phyloP scores from a whole-genome alignment of 2,329 filamentous ascomycete species.

The Phoma sp. region DNA sequence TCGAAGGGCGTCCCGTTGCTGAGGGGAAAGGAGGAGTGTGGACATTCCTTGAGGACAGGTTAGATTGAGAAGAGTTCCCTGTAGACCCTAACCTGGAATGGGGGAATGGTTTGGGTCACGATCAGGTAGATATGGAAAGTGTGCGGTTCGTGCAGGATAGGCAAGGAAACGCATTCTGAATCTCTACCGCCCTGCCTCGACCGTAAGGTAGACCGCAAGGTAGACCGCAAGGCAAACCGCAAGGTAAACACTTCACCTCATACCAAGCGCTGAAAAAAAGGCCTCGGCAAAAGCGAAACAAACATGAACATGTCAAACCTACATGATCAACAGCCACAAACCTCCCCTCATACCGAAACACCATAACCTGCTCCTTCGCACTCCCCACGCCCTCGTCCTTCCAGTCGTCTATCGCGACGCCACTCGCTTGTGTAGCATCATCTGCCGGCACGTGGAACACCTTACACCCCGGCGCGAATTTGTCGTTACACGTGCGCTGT shows the following conservation, averaged over 20 bases:
- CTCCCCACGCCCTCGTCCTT: constrained; percentile 28
- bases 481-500: constrained; percentile 22
- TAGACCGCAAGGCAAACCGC: no score
- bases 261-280: no score
- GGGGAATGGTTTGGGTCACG: no score
- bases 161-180: no score
- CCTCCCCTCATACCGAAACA: constrained; percentile 68
- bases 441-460: constrained; percentile 33
- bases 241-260: no score
- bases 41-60: constrained; percentile 53
- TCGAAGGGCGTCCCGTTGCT: constrained; percentile 69
- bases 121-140: no score
- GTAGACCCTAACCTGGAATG: no score
- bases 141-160: no score
- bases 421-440: constrained; percentile 26
- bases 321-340: constrained; percentile 74
- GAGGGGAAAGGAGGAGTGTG: constrained; percentile 70
- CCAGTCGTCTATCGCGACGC: constrained; percentile 32
- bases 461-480: constrained; percentile 26
- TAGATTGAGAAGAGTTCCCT: no score
- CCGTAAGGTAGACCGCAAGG: no score
- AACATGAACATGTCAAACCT: not conserved
- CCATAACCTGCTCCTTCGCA: constrained; percentile 64
- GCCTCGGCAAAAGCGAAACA: no score
- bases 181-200: no score